Conservation (phyloP, 306 rosid genomes). For the Cyamopsis tetragonoloba region DNA sequence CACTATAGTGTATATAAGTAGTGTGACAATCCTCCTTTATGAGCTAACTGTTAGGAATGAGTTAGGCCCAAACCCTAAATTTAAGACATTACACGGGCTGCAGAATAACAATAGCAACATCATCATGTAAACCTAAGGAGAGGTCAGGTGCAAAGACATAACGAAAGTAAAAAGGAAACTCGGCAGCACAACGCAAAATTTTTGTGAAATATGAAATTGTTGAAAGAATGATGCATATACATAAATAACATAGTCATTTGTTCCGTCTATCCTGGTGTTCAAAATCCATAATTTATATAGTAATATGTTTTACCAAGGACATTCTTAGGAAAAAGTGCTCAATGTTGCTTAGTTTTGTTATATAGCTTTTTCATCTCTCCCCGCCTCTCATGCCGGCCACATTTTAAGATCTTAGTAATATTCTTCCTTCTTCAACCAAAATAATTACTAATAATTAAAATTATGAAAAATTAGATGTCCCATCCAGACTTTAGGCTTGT, state of each 20-base stretch:
- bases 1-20: no score
- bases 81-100: not conserved
- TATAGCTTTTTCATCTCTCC: not conserved
- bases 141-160: not conserved
- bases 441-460: not conserved
- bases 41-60: no score
- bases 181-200: not conserved
- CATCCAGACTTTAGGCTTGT: not conserved
- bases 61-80: no score
- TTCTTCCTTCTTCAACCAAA: not conserved
- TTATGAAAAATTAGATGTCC: not conserved
- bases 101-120: conserved; percentile 7
- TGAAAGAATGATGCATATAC: not conserved
- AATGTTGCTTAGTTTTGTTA: not conserved
- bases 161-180: not conserved
- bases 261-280: not conserved
- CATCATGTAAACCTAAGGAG: not conserved
- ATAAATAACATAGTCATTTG: not conserved
- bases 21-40: no score
- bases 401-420: not conserved
- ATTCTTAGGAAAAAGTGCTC: not conserved
- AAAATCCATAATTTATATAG: not conserved
- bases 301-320: not conserved
- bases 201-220: not conserved
- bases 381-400: not conserved